Percentiles rank a stretch among this genome's conserved stretches.
phyloP scores from a whole-genome alignment of 1,284 basidiomycete genomes.

The Cryptococcus jaspeensis region DNA sequence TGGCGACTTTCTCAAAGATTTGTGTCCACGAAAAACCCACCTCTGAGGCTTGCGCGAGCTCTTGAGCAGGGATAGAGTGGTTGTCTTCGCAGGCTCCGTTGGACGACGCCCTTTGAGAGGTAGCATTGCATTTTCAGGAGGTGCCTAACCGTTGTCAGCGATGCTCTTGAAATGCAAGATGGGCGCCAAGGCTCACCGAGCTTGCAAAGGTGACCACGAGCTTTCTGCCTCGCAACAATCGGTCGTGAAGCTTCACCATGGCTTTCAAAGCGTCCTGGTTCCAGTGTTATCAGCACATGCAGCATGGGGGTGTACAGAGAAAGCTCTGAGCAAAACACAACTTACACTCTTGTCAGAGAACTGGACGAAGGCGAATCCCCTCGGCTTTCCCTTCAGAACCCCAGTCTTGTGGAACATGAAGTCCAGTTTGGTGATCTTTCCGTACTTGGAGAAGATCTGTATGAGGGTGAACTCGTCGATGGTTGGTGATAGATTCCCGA shows the following conservation, averaged over 20 bases:
- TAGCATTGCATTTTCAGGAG: slow-evolving; percentile 29
- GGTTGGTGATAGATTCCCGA: slow-evolving; percentile 83
- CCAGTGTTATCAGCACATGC: background rate
- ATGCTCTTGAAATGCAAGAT: slow-evolving; percentile 1
- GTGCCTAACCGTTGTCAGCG: slow-evolving; percentile 46
- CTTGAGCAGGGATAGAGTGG: slow-evolving; percentile 84
- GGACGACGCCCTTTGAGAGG: slow-evolving; percentile 48
- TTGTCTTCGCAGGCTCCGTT: slow-evolving; percentile 68
- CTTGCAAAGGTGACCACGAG: slow-evolving; percentile 86
- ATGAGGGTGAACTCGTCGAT: slow-evolving; percentile 92
- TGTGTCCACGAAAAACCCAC: slow-evolving; percentile 50
- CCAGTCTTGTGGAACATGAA: slow-evolving; percentile 94
- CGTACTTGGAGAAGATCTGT: slow-evolving; percentile 85
- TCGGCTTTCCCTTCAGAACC: slow-evolving; percentile 80
- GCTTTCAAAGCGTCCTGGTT: slow-evolving; percentile 80
- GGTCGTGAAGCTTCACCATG: slow-evolving; percentile 70
- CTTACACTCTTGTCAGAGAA: slow-evolving; percentile 75
- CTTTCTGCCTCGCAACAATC: slow-evolving; percentile 78
- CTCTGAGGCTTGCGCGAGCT: slow-evolving; percentile 61
- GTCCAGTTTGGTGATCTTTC: slow-evolving; percentile 87
- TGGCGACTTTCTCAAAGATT: background rate
- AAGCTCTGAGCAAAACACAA: slow-evolving; percentile 32
- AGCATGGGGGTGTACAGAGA: background rate
- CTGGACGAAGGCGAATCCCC: slow-evolving; percentile 94
- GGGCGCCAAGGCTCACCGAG: slow-evolving; percentile 56